Percentiles rank a stretch among this genome's conserved stretches.
These are phyloP conservation scores for Ramaria sp. DNA, from an alignment of 768 basidiomycete genomes.

Conservation along the genomic window DNA sequence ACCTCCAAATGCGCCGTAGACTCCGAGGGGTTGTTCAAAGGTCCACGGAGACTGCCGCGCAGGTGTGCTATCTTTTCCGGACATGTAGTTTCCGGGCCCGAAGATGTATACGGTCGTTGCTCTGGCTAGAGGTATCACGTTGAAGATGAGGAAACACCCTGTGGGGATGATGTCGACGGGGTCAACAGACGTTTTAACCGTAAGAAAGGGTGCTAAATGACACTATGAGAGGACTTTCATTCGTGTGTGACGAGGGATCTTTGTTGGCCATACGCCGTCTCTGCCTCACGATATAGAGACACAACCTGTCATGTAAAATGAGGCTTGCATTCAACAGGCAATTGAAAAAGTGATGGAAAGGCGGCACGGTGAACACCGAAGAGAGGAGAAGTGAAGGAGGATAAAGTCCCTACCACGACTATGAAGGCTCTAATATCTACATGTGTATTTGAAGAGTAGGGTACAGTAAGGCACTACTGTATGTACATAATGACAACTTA, in stretches of 20 bases:
- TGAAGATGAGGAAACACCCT: slow-evolving; percentile 22
- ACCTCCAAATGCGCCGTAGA: too few relatives aligned
- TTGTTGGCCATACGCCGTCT: slow-evolving; percentile 14
- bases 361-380: slow-evolving; percentile 11
- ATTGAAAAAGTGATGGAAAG: background rate
- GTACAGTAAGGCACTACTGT: too few relatives aligned
- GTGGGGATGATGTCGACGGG: background rate
- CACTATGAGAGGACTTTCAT: slow-evolving; percentile 9
- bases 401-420: slow-evolving; percentile 16
- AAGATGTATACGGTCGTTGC: slow-evolving; percentile 16
- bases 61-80: too few relatives aligned
- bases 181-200: too few relatives aligned
- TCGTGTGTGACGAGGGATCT: slow-evolving; percentile 18
- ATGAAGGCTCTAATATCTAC: too few relatives aligned
- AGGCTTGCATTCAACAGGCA: background rate
- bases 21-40: too few relatives aligned
- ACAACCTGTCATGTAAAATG: slow-evolving; percentile 14
- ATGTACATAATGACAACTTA: too few relatives aligned
- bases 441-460: too few relatives aligned
- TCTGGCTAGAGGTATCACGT: slow-evolving; percentile 19
- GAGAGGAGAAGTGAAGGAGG: slow-evolving; percentile 17
- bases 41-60: too few relatives aligned
- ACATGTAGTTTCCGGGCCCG: slow-evolving; percentile 22
- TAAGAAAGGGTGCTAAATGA: too few relatives aligned
- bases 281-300: slow-evolving; percentile 20